These are phyloP conservation scores for Globisporangium echinulatum DNA, from an alignment of 352 stramenopile species.

Conservation along the genomic window DNA sequence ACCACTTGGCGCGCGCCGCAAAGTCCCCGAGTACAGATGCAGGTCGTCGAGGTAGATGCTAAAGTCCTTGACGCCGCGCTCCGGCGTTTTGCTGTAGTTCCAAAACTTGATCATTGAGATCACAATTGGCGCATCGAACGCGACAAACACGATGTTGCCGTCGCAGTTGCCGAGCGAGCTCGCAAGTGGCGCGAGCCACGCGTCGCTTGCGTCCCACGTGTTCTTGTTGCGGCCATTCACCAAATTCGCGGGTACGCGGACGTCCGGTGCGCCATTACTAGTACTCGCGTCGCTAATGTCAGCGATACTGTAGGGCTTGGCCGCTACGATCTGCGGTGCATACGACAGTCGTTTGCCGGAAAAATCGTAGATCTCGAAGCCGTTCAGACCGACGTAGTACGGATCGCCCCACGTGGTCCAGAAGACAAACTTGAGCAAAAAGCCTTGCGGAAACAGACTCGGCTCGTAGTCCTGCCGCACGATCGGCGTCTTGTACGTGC, in stretches of 20 bases:
- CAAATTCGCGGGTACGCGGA: conserved; percentile 52
- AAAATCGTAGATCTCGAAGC: conserved; percentile 73
- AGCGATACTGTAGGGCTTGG: conserved; percentile 49
- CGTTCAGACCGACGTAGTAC: conserved; percentile 80
- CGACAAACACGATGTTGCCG: conserved; percentile 68
- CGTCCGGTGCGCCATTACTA: conserved; percentile 12
- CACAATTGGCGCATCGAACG: conserved; percentile 62
- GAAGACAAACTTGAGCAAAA: conserved; percentile 78
- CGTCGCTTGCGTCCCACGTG: conserved; percentile 62
- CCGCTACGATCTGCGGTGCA: conserved; percentile 32
- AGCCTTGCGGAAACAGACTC: conserved; percentile 70
- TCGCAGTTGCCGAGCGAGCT: conserved; percentile 48
- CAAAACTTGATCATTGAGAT: conserved; percentile 85
- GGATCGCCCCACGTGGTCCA: conserved; percentile 82
- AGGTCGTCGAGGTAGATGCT: conserved; percentile 85
- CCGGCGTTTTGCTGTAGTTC: conserved; percentile 86
- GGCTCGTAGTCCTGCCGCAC: conserved; percentile 87
- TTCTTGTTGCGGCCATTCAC: conserved; percentile 68
- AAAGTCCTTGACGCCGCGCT: conserved; percentile 76
- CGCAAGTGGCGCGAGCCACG: conserved; percentile 67
- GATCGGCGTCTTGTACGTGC: conserved; percentile 65
- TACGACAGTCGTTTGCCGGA: conserved; percentile 31
- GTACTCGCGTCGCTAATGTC: conserved; percentile 22
- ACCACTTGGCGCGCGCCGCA: conserved; percentile 38
- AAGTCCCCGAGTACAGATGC: conserved; percentile 63